Evolutionary conservation across 2,329 filamentous ascomycete species (phyloP).

Genomic region (Rhexocercosporidium sp.): DNA sequence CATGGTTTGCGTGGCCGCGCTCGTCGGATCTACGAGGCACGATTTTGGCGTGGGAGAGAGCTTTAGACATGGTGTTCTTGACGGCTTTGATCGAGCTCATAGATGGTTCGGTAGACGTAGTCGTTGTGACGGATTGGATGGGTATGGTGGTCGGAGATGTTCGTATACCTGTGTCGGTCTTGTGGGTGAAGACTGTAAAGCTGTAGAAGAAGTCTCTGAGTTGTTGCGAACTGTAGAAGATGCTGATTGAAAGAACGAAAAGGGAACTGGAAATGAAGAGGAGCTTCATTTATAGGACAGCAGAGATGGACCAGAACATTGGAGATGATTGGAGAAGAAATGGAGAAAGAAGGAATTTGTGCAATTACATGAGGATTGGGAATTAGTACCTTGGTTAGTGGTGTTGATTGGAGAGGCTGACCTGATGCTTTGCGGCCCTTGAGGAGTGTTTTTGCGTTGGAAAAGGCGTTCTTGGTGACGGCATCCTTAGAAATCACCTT

Average conservation of each 20-base stretch:
- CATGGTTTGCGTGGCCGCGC: constrained; percentile 80
- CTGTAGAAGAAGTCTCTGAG: constrained; percentile 34
- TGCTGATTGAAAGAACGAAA: constrained; percentile 42
- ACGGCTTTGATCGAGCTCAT: constrained; percentile 41
- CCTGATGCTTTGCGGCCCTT: constrained; percentile 1
- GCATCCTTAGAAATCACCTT: constrained; percentile 12
- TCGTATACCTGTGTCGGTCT: neutral
- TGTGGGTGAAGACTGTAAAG: constrained; percentile 25
- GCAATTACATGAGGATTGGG: constrained; percentile 31
- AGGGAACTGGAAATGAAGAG: constrained; percentile 39
- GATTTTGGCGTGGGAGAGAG: constrained; percentile 72
- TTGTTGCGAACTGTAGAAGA: constrained; percentile 36
- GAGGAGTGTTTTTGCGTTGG: neutral
- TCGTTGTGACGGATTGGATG: constrained; percentile 13
- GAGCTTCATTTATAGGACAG: constrained; percentile 43
- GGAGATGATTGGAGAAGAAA: constrained; percentile 38
- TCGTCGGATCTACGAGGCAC: constrained; percentile 72
- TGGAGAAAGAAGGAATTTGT: constrained; percentile 11
- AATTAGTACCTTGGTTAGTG: constrained; percentile 28
- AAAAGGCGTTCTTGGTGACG: neutral
- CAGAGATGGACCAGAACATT: constrained; percentile 29
- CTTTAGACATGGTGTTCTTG: constrained; percentile 61
- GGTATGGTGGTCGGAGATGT: constrained; percentile 9
- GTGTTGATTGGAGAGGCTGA: constrained; percentile 15
- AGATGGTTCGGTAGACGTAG: constrained; percentile 13